Conservation (phyloP, 2,329 filamentous ascomycete genomes). For the Dactylonectria macrodidyma region DNA sequence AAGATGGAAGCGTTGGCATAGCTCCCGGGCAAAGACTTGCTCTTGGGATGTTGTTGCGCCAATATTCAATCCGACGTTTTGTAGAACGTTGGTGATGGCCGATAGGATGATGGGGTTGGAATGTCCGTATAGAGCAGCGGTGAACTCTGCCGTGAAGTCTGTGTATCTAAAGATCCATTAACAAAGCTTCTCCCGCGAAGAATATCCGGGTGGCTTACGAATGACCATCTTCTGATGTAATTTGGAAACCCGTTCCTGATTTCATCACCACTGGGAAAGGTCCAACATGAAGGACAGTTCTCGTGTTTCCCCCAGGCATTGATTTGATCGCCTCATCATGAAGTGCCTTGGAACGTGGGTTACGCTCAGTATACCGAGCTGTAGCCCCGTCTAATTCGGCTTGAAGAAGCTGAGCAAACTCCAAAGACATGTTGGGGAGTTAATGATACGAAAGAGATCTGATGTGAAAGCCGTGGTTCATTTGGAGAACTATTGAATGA, state of each 20-base stretch:
- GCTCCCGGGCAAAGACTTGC: constrained; percentile 62
- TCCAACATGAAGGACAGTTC: constrained; percentile 59
- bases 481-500: neutral
- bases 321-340: constrained; percentile 55
- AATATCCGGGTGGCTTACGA: constrained; percentile 40
- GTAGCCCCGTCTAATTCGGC: constrained; percentile 52
- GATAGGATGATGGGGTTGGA: constrained; percentile 68
- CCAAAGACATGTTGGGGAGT: constrained; percentile 37
- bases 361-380: constrained; percentile 53
- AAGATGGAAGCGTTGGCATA: constrained; percentile 69
- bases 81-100: constrained; percentile 62
- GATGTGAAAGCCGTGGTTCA: neutral
- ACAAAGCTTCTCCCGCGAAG: neutral
- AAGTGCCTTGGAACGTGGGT: constrained; percentile 55
- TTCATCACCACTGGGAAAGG: constrained; percentile 62
- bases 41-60: constrained; percentile 69
- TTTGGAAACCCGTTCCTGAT: constrained; percentile 52
- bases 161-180: constrained; percentile 59
- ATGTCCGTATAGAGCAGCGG: constrained; percentile 77
- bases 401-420: constrained; percentile 39
- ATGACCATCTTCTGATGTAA: constrained; percentile 60
- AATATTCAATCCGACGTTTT: constrained; percentile 66
- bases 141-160: constrained; percentile 75
- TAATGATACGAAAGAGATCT: neutral
- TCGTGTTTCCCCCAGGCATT: constrained; percentile 64